phyloP scores from a whole-genome alignment of 257 asterid species.

The Solanum okadae region DNA sequence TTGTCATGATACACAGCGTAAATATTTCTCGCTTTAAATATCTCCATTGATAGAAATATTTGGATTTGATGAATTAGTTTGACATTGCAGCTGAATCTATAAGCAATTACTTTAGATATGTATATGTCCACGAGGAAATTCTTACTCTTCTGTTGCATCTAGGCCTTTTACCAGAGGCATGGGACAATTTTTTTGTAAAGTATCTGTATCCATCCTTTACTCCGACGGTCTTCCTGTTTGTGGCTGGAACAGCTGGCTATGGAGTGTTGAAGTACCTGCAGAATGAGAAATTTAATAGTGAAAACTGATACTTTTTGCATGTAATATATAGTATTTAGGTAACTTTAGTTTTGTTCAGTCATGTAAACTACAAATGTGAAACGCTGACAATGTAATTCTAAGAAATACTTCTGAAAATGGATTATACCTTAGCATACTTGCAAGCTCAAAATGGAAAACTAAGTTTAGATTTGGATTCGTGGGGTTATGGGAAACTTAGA shows the following conservation, averaged over 20 bases:
- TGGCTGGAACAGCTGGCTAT: slow-evolving; percentile 72
- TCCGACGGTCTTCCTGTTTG: slow-evolving; percentile 80
- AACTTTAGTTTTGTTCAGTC: background rate
- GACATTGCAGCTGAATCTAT: background rate
- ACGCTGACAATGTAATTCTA: background rate
- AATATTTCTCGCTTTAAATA: background rate
- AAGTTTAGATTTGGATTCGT: background rate
- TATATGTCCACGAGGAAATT: background rate
- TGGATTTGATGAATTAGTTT: background rate
- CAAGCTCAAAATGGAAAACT: background rate
- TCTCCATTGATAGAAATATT: background rate
- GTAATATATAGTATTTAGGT: background rate
- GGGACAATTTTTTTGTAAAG: slow-evolving; percentile 75
- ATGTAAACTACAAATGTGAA: background rate
- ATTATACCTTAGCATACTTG: background rate
- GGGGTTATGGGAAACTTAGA: background rate
- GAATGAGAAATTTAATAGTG: slow-evolving; percentile 36
- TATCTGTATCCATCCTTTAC: slow-evolving; percentile 88
- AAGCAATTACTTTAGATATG: background rate
- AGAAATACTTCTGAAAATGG: background rate
- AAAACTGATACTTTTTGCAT: slow-evolving; percentile 20
- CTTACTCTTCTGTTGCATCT: slow-evolving; percentile 1
- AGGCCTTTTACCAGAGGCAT: slow-evolving; percentile 92
- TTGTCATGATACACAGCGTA: background rate
- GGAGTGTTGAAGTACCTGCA: slow-evolving; percentile 83